These are phyloP conservation scores for Paramecium biaurelia DNA, from an alignment of 73 alveolate species.

Conservation along the genomic window DNA sequence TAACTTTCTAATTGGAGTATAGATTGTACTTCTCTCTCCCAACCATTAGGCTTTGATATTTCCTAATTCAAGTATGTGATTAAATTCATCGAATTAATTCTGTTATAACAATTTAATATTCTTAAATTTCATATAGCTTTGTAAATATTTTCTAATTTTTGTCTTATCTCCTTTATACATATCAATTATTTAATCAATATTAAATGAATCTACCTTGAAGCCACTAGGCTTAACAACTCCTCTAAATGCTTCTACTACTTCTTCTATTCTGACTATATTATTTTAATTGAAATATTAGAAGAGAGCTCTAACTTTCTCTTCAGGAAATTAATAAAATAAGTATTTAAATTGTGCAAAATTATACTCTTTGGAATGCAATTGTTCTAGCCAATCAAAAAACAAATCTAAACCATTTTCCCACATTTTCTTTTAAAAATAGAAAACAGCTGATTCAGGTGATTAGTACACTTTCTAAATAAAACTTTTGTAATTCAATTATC, in stretches of 20 bases:
- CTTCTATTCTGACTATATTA: not conserved
- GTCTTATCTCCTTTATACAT: not conserved
- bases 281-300: not conserved
- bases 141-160: not conserved
- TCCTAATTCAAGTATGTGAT: not conserved
- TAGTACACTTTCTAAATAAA: not conserved
- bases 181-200: not conserved
- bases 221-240: not conserved
- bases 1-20: not conserved
- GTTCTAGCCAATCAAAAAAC: not conserved
- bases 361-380: not conserved
- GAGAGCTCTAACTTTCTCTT: conserved; percentile 7
- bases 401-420: not conserved
- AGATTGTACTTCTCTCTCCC: not conserved
- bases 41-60: not conserved
- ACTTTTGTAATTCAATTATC: not conserved
- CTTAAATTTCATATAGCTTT: not conserved
- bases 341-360: not conserved
- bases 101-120: not conserved
- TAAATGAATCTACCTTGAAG: not conserved
- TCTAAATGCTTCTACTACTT: conserved; percentile 32
- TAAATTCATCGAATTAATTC: not conserved
- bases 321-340: not conserved
- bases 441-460: conserved; percentile 10
- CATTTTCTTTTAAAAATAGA: not conserved